These are phyloP conservation scores for Mycosphaerelloides madeirae DNA, from an alignment of 2,329 filamentous ascomycete genomes.

Conservation along the genomic window DNA sequence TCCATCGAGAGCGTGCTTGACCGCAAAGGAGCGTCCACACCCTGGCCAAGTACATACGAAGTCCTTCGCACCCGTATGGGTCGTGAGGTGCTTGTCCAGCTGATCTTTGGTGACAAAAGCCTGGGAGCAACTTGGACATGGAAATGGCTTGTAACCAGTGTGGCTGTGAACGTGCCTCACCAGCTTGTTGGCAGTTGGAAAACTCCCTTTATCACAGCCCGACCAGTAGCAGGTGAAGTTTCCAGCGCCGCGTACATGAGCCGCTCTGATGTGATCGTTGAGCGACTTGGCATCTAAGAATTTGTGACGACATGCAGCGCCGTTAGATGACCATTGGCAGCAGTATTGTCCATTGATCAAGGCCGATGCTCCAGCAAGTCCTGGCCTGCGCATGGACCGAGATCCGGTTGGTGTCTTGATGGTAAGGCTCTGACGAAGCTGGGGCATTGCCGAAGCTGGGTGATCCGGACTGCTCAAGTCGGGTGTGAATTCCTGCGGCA, in stretches of 20 bases:
- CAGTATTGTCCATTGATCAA: constrained; percentile 25
- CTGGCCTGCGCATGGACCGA: constrained; percentile 18
- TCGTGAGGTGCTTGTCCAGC: constrained; percentile 62
- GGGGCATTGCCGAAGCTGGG: constrained; percentile 6
- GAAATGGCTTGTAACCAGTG: constrained; percentile 47
- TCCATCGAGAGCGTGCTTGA: constrained; percentile 55
- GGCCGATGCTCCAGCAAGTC: constrained; percentile 25
- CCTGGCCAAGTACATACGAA: constrained; percentile 48
- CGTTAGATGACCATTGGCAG: constrained; percentile 25
- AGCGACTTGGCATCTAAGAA: constrained; percentile 48
- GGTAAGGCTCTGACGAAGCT: constrained; percentile 8
- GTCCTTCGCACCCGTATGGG: constrained; percentile 62
- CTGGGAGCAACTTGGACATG: constrained; percentile 52
- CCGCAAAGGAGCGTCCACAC: constrained; percentile 55
- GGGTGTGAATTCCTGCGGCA: constrained; percentile 4
- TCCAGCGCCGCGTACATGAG: constrained; percentile 41
- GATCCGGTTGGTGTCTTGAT: constrained; percentile 19
- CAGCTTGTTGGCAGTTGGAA: constrained; percentile 45
- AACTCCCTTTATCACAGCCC: constrained; percentile 49
- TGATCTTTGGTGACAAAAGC: constrained; percentile 64
- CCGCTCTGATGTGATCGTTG: constrained; percentile 52
- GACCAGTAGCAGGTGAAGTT: constrained; percentile 42
- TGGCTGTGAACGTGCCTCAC: constrained; percentile 63
- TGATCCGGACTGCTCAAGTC: constrained; percentile 2
- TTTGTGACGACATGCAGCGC: constrained; percentile 21